Conservation (phyloP, 202 grass and related monocot species). For the Schoenoplectus tabernaemontani region DNA sequence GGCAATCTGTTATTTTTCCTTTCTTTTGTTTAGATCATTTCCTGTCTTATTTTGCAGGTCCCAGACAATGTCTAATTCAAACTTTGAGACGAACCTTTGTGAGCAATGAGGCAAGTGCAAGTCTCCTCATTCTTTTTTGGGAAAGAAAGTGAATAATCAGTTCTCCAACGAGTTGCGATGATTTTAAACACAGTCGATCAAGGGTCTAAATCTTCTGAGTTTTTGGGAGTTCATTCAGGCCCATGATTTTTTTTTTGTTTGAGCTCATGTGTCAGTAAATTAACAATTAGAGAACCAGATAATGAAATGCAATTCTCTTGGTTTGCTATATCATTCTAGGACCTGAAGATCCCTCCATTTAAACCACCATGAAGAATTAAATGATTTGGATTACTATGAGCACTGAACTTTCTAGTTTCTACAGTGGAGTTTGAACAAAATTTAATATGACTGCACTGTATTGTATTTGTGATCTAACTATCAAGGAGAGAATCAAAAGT, state of each 20-base stretch:
- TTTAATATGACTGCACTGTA: not conserved
- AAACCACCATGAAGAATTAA: not conserved
- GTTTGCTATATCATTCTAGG: not conserved
- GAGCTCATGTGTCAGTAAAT: not conserved
- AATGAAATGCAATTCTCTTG: not conserved
- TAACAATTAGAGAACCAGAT: not conserved
- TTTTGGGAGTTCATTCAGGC: not conserved
- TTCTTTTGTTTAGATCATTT: not conserved
- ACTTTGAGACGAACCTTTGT: conserved; percentile 37
- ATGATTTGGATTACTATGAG: not conserved
- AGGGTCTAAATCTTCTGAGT: too few species aligned
- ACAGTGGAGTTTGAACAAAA: not conserved
- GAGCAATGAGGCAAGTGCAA: conserved; percentile 31
- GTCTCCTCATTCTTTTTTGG: not conserved
- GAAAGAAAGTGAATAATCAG: not conserved
- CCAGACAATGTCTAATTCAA: conserved; percentile 34
- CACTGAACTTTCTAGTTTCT: not conserved
- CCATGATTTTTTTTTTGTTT: not conserved
- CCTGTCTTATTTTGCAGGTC: conserved; percentile 23
- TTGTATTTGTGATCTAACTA: not conserved
- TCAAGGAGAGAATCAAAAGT: not conserved
- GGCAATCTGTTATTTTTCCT: not conserved
- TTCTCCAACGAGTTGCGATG: too few species aligned
- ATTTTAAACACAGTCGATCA: too few species aligned
- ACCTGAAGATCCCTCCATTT: not conserved